Percentiles rank a stretch among this genome's conserved stretches.
Evolutionary conservation across 176 grass and related monocot species (phyloP).

Genomic region (Triticum urartu): DNA sequence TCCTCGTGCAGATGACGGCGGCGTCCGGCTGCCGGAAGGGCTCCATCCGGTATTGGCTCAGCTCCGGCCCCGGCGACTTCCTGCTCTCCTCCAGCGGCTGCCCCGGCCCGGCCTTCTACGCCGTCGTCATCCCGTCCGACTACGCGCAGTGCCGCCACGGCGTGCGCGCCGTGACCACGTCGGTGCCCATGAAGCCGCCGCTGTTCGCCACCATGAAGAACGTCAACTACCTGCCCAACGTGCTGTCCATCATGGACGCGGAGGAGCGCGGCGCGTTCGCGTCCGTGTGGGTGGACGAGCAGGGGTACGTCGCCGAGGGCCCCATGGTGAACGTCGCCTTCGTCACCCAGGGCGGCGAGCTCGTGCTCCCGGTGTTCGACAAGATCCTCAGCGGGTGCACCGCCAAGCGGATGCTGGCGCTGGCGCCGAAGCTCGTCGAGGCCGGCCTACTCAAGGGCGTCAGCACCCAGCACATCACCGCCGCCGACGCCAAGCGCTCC

Average conservation of each 20-base stretch:
- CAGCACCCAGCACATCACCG: conserved; percentile 34
- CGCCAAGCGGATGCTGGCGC: conserved; percentile 59
- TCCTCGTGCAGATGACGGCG: conserved; percentile 79
- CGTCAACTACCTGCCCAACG: conserved; percentile 94
- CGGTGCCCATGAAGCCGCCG: conserved; percentile 88
- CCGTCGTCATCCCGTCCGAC: conserved; percentile 53
- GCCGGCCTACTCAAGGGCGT: conserved; percentile 40
- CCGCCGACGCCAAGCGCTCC: conserved; percentile 45
- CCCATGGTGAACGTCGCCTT: conserved; percentile 91
- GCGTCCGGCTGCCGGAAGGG: conserved; percentile 69
- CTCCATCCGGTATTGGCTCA: conserved; percentile 81
- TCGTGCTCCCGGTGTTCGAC: conserved; percentile 67
- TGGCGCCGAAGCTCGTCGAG: conserved; percentile 61
- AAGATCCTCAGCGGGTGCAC: conserved; percentile 80
- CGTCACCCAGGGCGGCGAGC: conserved; percentile 41
- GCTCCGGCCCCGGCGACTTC: conserved; percentile 74
- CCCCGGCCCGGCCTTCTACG: conserved; percentile 67
- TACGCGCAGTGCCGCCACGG: conserved; percentile 69
- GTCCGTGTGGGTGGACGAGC: conserved; percentile 70
- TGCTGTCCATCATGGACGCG: conserved; percentile 80
- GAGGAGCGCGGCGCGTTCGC: conserved; percentile 74
- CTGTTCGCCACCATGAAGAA: conserved; percentile 80
- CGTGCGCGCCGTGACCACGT: conserved; percentile 65
- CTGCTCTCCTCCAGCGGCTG: conserved; percentile 61
- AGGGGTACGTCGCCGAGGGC: conserved; percentile 66